Percentiles rank a stretch among this genome's conserved stretches.
Evolutionary conservation across 1,284 basidiomycete species (phyloP).

Genomic region (Marasmius oreades): DNA sequence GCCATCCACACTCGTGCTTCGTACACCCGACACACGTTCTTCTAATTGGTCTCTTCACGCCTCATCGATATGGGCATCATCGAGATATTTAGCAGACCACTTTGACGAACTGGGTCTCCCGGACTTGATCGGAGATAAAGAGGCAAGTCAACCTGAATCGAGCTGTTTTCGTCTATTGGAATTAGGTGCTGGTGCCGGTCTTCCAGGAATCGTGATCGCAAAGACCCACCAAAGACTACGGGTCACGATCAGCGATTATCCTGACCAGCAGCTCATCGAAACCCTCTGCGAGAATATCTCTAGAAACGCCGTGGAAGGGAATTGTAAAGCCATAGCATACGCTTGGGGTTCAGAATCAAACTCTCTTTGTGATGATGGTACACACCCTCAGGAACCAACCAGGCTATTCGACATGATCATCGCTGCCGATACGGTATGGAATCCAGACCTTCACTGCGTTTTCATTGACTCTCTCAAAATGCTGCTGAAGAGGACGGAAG

Average conservation of each 20-base stretch:
- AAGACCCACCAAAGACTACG: constrained; percentile 36
- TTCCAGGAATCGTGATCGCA: constrained; percentile 65
- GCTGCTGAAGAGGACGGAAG: constrained; percentile 39
- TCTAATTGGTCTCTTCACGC: constrained; percentile 73
- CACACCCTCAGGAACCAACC: constrained; percentile 18
- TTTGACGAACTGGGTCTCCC: constrained; percentile 36
- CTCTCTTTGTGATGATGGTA: constrained; percentile 18
- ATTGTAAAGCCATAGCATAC: constrained; percentile 51
- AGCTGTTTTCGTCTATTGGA: constrained; percentile 51
- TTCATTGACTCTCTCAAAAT: constrained; percentile 50
- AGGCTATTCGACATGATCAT: constrained; percentile 58
- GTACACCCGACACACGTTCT: constrained; percentile 60
- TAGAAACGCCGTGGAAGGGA: constrained; percentile 42
- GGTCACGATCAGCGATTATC: constrained; percentile 66
- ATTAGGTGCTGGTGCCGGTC: constrained; percentile 68
- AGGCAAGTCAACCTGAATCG: constrained; percentile 26
- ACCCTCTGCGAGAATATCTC: constrained; percentile 55
- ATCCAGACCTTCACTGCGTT: constrained; percentile 49
- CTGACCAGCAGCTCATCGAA: constrained; percentile 57
- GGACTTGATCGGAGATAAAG: neutral
- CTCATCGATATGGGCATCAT: constrained; percentile 68
- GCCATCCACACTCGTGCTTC: constrained; percentile 31
- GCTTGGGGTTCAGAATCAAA: constrained; percentile 59
- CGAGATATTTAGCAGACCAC: constrained; percentile 63
- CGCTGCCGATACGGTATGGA: constrained; percentile 77